Evolutionary conservation across 1,284 basidiomycete species (phyloP), one percentile per base, ranked within the genome.

Genomic region (Marasmius oreades): DNA sequence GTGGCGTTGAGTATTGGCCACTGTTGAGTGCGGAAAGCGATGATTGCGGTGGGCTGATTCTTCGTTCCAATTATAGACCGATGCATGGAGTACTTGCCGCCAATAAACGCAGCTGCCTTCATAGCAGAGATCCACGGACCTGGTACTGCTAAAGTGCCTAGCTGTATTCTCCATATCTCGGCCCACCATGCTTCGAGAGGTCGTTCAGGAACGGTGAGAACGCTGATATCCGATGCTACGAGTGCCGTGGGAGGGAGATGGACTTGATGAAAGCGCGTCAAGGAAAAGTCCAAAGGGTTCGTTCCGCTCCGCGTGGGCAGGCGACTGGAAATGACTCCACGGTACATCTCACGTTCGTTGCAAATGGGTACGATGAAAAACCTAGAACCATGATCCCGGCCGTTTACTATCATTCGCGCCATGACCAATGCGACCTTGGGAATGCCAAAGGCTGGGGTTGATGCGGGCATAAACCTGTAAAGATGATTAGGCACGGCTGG

Each of bases 391-490:
- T 73, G 73, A 59, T 82, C 75, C 57, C 77, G 67, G 14, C 73
- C 73, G 44, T 78, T 69, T 2, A 80, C 75, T 7, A 82, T 75
- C 20, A 83, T 68, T 43, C 73, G 73, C 10, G 81, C 80, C 72
- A 82, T 79, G 18, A 82, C 79, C 24, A 84, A 59, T 22, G 78
- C 81, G 18, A 80, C 69, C 59, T 81, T 82, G 0, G 78, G 68
- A 28, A 81, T 72, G 2, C 75, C 75, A 62, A 77, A 80, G n/a
- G 70, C 64, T 6, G 81, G 82, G 1, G 76, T 77, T 0, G 82
- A 78, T 26, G 82, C 78, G 5, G 82, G 82, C 81, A 84, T 84
- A 62, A 79, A 82, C 62, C 82, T 84, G n/a, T 50, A 16, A n/a
- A 28, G 31, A 12, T 11, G n/a, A 8, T 50, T 12, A 33, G 28